Conservation (phyloP, 768 basidiomycete species). For the Lanmaoa rubissima region DNA sequence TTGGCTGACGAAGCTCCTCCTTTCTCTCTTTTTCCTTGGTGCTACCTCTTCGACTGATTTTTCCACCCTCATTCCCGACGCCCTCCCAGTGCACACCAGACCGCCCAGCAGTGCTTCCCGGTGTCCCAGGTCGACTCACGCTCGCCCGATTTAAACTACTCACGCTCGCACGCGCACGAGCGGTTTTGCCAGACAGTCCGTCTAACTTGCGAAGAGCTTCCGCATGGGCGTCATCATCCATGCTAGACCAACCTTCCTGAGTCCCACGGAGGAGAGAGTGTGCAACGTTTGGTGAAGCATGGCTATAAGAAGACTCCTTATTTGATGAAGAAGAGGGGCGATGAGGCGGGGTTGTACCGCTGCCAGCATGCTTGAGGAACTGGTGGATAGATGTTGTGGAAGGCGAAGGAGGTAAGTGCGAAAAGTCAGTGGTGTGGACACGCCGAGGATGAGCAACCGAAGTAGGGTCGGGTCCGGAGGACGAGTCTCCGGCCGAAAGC, state of each 20-base stretch:
- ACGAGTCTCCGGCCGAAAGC: slow-evolving; percentile 65
- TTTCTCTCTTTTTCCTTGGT: slow-evolving; percentile 48
- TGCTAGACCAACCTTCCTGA: slow-evolving; percentile 85
- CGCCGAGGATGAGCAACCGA: slow-evolving; percentile 55
- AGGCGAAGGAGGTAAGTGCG: slow-evolving; percentile 87
- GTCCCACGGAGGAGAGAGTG: slow-evolving; percentile 85
- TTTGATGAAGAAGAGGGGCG: slow-evolving; percentile 37
- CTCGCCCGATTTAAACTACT: slow-evolving; percentile 66
- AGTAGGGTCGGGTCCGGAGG: slow-evolving; percentile 48
- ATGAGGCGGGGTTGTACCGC: slow-evolving; percentile 36
- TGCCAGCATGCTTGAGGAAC: slow-evolving; percentile 60
- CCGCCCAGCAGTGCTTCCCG: slow-evolving; percentile 53
- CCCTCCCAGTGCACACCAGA: slow-evolving; percentile 74
- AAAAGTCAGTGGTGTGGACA: slow-evolving; percentile 73
- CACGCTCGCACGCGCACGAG: slow-evolving; percentile 75
- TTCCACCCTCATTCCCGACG: slow-evolving; percentile 40
- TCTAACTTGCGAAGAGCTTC: slow-evolving; percentile 93
- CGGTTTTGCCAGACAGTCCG: slow-evolving; percentile 74
- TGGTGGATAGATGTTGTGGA: slow-evolving; percentile 89
- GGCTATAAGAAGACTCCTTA: slow-evolving; percentile 38
- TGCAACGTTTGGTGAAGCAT: slow-evolving; percentile 64
- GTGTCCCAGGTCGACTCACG: slow-evolving; percentile 72
- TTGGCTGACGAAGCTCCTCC: slow-evolving; percentile 28
- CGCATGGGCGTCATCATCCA: slow-evolving; percentile 85
- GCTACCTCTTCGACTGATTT: slow-evolving; percentile 37